These are phyloP conservation scores for Odonthalia washingtoniensis DNA, from an alignment of 31 red algal species.

Conservation along the genomic window DNA sequence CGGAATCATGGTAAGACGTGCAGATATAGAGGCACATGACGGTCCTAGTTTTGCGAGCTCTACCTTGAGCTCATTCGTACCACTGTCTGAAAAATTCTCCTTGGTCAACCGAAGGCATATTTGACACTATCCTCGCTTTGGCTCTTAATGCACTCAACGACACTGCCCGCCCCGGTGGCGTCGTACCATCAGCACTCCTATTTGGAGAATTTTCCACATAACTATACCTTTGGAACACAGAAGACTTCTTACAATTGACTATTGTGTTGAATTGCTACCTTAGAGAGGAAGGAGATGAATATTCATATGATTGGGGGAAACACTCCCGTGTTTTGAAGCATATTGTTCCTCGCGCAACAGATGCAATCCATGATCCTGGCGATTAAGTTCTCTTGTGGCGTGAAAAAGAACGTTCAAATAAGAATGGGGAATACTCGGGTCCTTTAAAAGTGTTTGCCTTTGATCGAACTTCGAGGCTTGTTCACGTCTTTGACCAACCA, in stretches of 20 bases:
- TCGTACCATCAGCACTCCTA: constrained; percentile 32
- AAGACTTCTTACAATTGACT: not conserved
- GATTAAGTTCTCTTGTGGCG: too few relatives aligned
- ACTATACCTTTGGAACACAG: not conserved
- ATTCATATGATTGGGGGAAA: not conserved
- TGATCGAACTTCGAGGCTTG: too few relatives aligned
- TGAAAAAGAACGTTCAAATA: too few relatives aligned
- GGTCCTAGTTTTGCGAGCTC: constrained; percentile 30
- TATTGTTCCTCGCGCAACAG: too few relatives aligned
- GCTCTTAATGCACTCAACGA: constrained; percentile 42
- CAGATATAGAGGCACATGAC: constrained; percentile 15
- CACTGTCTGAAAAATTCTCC: constrained; percentile 24
- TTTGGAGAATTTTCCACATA: constrained; percentile 29
- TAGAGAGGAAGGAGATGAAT: not conserved
- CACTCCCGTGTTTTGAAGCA: too few relatives aligned
- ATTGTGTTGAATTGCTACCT: not conserved
- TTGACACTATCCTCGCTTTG: not conserved
- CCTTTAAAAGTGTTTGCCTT: too few relatives aligned
- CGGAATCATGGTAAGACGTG: not conserved
- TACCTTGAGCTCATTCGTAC: constrained; percentile 29
- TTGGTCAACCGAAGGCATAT: not conserved
- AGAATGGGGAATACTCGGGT: too few relatives aligned
- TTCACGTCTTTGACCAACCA: too few relatives aligned
- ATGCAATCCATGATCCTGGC: too few relatives aligned
- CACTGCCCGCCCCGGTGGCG: constrained; percentile 4